These are phyloP conservation scores for Wickerhamomyces subpelliculosus DNA, from an alignment of 805 yeast genomes.

Conservation along the genomic window DNA sequence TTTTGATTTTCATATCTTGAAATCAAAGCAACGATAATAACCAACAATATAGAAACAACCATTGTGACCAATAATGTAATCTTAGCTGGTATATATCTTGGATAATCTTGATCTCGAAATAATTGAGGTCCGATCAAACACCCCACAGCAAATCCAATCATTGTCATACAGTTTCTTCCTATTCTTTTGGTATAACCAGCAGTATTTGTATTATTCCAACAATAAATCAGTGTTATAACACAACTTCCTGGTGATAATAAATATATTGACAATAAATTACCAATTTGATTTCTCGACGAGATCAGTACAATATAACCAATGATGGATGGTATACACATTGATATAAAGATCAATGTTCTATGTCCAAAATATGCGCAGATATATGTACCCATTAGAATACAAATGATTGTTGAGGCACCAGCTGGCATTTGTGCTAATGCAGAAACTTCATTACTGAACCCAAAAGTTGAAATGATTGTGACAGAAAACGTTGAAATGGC, in stretches of 20 bases:
- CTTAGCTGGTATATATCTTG: slow-evolving; percentile 50
- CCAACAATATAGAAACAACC: slow-evolving; percentile 34
- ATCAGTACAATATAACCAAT: slow-evolving; percentile 41
- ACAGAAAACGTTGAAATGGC: slow-evolving; percentile 24
- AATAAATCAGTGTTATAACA: slow-evolving; percentile 46
- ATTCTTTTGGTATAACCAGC: slow-evolving; percentile 54
- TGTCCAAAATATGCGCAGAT: slow-evolving; percentile 27
- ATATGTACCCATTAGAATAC: slow-evolving; percentile 32
- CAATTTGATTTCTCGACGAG: slow-evolving; percentile 29
- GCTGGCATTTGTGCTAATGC: slow-evolving; percentile 47
- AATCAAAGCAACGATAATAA: slow-evolving; percentile 32
- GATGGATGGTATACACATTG: slow-evolving; percentile 41
- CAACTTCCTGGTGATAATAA: slow-evolving; percentile 45
- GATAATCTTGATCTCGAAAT: slow-evolving; percentile 41
- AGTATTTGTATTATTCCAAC: slow-evolving; percentile 52
- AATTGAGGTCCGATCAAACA: slow-evolving; percentile 58
- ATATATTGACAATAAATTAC: slow-evolving; percentile 41
- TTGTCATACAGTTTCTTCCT: slow-evolving; percentile 41
- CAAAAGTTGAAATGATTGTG: slow-evolving; percentile 33
- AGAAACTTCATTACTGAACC: slow-evolving; percentile 27
- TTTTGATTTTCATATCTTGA: slow-evolving; percentile 39
- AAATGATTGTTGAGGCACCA: slow-evolving; percentile 39
- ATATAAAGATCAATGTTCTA: slow-evolving; percentile 26
- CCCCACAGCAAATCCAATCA: slow-evolving; percentile 48
- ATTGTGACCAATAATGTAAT: slow-evolving; percentile 47